Conservation (phyloP, 495 filamentous ascomycete species). For the Lasiosphaeris hirsuta region DNA sequence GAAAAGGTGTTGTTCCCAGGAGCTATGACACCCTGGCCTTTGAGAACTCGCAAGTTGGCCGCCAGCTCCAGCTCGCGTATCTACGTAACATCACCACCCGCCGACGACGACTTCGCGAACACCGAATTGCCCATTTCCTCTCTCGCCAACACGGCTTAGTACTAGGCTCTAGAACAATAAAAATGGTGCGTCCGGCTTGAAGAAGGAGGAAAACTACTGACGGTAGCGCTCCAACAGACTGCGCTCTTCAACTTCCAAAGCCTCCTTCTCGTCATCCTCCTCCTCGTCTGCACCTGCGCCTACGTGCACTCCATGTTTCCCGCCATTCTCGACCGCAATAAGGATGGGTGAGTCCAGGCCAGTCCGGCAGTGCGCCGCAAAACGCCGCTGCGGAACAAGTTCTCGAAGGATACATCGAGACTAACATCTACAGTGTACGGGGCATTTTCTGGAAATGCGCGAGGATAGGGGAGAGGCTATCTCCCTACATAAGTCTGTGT, state of each 20-base stretch:
- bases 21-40: conserved; percentile 18
- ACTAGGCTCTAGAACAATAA: not conserved
- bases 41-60: not conserved
- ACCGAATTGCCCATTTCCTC: too few relatives aligned
- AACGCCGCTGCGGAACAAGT: not conserved
- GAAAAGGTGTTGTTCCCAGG: conserved; percentile 5
- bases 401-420: conserved; percentile 8
- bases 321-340: conserved; percentile 88
- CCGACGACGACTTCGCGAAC: not conserved
- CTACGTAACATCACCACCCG: not conserved
- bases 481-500: conserved; percentile 93
- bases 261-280: conserved; percentile 85
- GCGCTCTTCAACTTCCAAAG: conserved; percentile 98
- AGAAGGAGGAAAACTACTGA: conserved; percentile 25
- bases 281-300: conserved; percentile 91
- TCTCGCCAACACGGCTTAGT: not conserved
- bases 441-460: conserved; percentile 98
- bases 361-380: not conserved
- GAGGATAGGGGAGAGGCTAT: conserved; percentile 86
- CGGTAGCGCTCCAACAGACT: conserved; percentile 52
- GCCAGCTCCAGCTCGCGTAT: not conserved
- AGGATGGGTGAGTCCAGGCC: conserved; percentile 63
- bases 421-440: conserved; percentile 43
- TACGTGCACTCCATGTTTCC: conserved; percentile 91
- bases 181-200: conserved; percentile 20